These are phyloP conservation scores for Zostera marina DNA, from an alignment of 116 monocot genomes.

Conservation along the genomic window DNA sequence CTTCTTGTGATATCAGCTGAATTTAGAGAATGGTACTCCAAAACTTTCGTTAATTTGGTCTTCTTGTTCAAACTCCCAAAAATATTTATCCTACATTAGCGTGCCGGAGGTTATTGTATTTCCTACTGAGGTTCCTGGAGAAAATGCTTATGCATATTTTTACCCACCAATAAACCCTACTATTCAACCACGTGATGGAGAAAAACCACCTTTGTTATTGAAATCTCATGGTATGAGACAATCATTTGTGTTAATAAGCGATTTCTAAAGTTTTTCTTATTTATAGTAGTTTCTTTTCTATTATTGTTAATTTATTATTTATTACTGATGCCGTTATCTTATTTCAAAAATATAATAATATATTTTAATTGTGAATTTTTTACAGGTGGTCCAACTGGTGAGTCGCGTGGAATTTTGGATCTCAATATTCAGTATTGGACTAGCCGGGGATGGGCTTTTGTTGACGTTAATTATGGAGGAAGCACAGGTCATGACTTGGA, in stretches of 20 bases:
- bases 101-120: constrained; percentile 71
- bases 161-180: constrained; percentile 58
- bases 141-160: constrained; percentile 82
- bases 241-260: background rate
- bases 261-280: background rate
- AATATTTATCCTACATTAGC: constrained; percentile 54
- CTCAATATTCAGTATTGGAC: constrained; percentile 91
- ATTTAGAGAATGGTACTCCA: constrained; percentile 29
- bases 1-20: constrained; percentile 27
- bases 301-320: too few species aligned
- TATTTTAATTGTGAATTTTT: background rate
- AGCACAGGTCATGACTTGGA: constrained; percentile 49
- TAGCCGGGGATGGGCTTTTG: constrained; percentile 92
- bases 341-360: too few species aligned
- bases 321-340: too few species aligned
- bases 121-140: constrained; percentile 49
- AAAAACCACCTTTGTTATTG: constrained; percentile 76
- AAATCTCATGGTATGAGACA: constrained; percentile 67
- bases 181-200: constrained; percentile 43
- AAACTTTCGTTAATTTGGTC: constrained; percentile 59
- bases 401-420: constrained; percentile 57
- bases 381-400: constrained; percentile 78
- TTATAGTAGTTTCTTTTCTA: background rate
- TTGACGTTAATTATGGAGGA: constrained; percentile 98
- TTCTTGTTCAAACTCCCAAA: constrained; percentile 35